Evolutionary conservation across 352 stramenopile genomes (phyloP).

Genomic region (Chrysophaeum taylorii): DNA sequence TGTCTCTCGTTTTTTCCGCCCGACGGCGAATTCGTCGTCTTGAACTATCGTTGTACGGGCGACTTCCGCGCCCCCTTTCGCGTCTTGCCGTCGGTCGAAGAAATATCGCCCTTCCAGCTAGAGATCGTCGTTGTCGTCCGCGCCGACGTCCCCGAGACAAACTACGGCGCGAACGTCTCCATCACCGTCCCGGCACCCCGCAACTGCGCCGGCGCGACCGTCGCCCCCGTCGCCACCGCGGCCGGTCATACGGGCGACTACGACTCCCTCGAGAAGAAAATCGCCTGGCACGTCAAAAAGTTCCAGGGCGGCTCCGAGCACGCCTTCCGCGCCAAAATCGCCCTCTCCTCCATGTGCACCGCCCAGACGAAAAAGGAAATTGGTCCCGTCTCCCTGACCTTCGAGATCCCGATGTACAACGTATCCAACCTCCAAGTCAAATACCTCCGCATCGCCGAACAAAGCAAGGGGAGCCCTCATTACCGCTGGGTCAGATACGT

Average conservation of each 20-base stretch:
- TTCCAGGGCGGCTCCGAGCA: slow-evolving; percentile 86
- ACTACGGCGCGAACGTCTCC: slow-evolving; percentile 89
- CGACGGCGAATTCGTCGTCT: slow-evolving; percentile 79
- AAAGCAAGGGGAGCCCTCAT: slow-evolving; percentile 92
- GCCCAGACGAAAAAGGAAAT: slow-evolving; percentile 75
- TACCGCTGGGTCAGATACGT: slow-evolving; percentile 98
- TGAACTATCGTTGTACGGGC: slow-evolving; percentile 95
- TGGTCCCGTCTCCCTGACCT: slow-evolving; percentile 92
- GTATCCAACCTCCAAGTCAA: slow-evolving; percentile 93
- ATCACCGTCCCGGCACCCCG: slow-evolving; percentile 83
- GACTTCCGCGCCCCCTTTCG: slow-evolving; percentile 93
- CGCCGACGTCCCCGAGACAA: slow-evolving; percentile 53
- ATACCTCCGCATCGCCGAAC: slow-evolving; percentile 92
- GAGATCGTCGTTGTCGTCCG: slow-evolving; percentile 46
- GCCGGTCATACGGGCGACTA: slow-evolving; percentile 79
- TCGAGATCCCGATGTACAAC: slow-evolving; percentile 99
- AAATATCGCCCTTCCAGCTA: slow-evolving; percentile 81
- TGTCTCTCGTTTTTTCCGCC: slow-evolving; percentile 60
- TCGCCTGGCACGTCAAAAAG: slow-evolving; percentile 89
- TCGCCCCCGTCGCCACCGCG: slow-evolving; percentile 38
- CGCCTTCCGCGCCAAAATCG: slow-evolving; percentile 79
- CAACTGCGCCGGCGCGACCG: slow-evolving; percentile 52
- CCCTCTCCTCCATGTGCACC: slow-evolving; percentile 43
- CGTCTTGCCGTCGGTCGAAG: slow-evolving; percentile 92
- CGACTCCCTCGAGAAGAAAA: slow-evolving; percentile 80